phyloP scores from a whole-genome alignment of 1,284 basidiomycete species.

The Sporisorium scitamineum region DNA sequence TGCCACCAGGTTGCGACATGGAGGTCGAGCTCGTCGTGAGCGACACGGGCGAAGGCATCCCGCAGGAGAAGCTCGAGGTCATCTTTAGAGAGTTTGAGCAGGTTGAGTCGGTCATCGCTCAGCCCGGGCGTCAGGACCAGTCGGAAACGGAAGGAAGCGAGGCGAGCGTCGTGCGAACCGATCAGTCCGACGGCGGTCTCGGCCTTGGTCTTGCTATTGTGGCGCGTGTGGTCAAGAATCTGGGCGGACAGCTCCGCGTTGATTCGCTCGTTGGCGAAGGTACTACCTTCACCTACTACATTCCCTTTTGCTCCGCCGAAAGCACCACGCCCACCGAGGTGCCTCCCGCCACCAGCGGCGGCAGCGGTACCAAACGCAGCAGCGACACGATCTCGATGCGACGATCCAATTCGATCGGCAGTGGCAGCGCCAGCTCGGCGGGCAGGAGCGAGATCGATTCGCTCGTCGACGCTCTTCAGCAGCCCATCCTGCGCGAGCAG shows the following conservation, averaged over 20 bases:
- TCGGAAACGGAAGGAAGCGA: conserved; percentile 24
- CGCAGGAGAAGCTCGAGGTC: conserved; percentile 78
- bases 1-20: conserved; percentile 67
- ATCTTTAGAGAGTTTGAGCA: conserved; percentile 90
- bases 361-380: conserved; percentile 22
- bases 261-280: conserved; percentile 79
- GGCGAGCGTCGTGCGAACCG: conserved; percentile 23
- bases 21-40: conserved; percentile 81
- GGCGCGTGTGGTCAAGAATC: conserved; percentile 83
- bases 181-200: conserved; percentile 50
- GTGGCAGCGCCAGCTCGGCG: conserved; percentile 51
- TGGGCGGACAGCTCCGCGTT: conserved; percentile 82
- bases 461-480: conserved; percentile 76
- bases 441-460: conserved; percentile 74
- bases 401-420: conserved; percentile 50
- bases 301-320: conserved; percentile 73
- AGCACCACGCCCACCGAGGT: conserved; percentile 37
- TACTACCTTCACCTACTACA: conserved; percentile 80
- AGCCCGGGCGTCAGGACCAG: conserved; percentile 31
- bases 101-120: conserved; percentile 74
- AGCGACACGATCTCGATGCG: conserved; percentile 43
- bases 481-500: conserved; percentile 66
- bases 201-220: conserved; percentile 84
- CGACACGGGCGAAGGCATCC: conserved; percentile 84
- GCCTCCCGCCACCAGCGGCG: conserved; percentile 21